These are phyloP conservation scores for Collariella sp. DNA, from an alignment of 495 filamentous ascomycete genomes.

Conservation along the genomic window DNA sequence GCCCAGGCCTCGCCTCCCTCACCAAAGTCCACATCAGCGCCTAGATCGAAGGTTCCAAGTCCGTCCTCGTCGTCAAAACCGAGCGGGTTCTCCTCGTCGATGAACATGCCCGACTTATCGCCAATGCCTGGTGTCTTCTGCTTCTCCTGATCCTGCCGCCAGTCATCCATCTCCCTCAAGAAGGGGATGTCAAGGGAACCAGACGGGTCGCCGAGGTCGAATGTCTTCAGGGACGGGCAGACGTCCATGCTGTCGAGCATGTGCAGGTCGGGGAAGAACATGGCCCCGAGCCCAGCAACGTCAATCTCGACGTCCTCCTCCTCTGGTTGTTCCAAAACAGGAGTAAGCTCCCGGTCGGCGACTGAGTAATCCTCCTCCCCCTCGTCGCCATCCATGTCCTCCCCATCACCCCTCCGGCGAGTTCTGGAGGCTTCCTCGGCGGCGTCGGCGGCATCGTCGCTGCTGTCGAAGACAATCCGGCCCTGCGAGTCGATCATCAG, in stretches of 20 bases:
- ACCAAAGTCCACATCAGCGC: conserved; percentile 57
- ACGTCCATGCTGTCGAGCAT: conserved; percentile 78
- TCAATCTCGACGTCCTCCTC: conserved; percentile 60
- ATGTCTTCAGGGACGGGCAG: conserved; percentile 87
- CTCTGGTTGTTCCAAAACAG: conserved; percentile 27
- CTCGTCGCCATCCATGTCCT: conserved; percentile 45
- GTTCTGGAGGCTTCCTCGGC: conserved; percentile 31
- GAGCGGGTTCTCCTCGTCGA: conserved; percentile 66
- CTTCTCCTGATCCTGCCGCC: conserved; percentile 57
- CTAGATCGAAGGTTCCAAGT: conserved; percentile 68
- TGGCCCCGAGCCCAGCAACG: conserved; percentile 57
- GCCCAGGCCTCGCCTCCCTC: conserved; percentile 72
- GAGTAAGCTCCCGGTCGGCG: conserved; percentile 9
- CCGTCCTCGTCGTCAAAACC: conserved; percentile 81
- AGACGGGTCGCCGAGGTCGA: conserved; percentile 77
- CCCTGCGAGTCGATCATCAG: conserved; percentile 85
- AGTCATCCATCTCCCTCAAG: conserved; percentile 80
- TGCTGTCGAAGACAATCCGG: conserved; percentile 95
- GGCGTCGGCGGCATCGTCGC: conserved; percentile 72
- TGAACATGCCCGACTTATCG: conserved; percentile 70
- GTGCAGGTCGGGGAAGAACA: conserved; percentile 81
- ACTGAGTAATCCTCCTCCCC: conserved; percentile 28
- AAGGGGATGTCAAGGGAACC: conserved; percentile 87
- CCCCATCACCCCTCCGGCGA: conserved; percentile 35
- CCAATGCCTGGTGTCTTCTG: conserved; percentile 44